These are phyloP conservation scores for Senna siamea DNA, from an alignment of 306 rosid species.

Conservation along the genomic window DNA sequence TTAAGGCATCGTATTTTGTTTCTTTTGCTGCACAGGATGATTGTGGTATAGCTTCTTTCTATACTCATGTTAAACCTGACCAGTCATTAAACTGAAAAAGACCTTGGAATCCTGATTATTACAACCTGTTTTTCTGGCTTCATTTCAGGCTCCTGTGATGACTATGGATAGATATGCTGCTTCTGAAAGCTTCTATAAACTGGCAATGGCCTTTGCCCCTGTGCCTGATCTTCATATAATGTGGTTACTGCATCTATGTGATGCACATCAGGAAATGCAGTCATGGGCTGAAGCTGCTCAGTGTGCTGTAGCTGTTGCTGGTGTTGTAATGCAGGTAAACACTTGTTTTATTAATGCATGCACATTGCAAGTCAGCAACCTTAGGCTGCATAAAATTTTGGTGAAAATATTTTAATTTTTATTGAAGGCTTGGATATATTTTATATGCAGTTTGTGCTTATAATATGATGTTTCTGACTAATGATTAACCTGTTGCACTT, in stretches of 20 bases:
- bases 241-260: constrained; percentile 99
- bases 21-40: constrained; percentile 5
- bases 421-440: constrained; percentile 6
- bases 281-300: constrained; percentile 99
- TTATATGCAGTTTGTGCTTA: neutral
- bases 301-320: constrained; percentile 98
- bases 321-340: constrained; percentile 95
- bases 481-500: constrained; percentile 8
- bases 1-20: neutral
- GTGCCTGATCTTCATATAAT: constrained; percentile 99
- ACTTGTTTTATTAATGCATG: constrained; percentile 20
- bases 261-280: constrained; percentile 99
- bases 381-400: constrained; percentile 14
- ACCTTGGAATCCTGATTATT: constrained; percentile 17
- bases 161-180: constrained; percentile 96
- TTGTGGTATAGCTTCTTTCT: neutral
- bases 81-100: neutral
- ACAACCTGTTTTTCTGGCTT: constrained; percentile 25
- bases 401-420: neutral
- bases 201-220: constrained; percentile 98
- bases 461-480: neutral
- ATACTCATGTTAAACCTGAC: neutral
- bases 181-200: constrained; percentile 89
- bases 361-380: neutral
- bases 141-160: constrained; percentile 76